Base-by-base conservation (phyloP, 2,329 filamentous ascomycete genomes). In the Knufia fluminis region DNA sequence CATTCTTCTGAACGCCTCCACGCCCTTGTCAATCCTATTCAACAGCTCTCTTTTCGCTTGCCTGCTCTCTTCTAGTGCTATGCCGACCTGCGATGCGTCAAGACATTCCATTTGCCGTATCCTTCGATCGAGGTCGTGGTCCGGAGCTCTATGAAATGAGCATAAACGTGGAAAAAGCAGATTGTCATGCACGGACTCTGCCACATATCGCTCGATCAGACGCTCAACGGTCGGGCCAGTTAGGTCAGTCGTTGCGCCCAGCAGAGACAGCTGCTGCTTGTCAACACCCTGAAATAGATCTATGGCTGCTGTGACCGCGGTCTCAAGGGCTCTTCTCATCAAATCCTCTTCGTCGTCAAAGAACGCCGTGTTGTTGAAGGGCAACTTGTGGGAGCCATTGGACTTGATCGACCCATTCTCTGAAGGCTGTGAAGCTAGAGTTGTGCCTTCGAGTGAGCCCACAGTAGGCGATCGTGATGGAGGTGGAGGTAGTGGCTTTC, bases 251-350 rank as follows among this genome's bases (percentile, higher is more conserved):
- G 89, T 95, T 3, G 90, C 86, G 16, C 90, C 92, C 3, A 98
- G 75, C 31, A 94, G 75, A 2, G 91, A 96, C 23, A 98, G 72
- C 61, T 97, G 92, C 60, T 94, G 87, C 65, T 95, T 95, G 64
- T 98, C 92, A 4, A 98, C 91, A 52, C 83, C 82, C 61, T 97
- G 91, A 58, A 98, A 98, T 1, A 97, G 75, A 61, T 98, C 92
- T 57, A 98, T 97, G 0, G 90, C 92, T 8, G 86, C 80, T 8
- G 88, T 95, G 9, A 98, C 86, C 1, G 91, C 90, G 1, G 86
- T 94, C 67, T 98, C 92, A 12, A 97, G 71, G 14, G 89, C 88
- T 19, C 82, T 82, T 49, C 91, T 78, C 83, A 98, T 91, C 24
- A 88, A 76, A 57, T 94, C 85, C 64, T 97, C 92, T 57, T 96